Percentiles rank a stretch among this genome's conserved stretches.
phyloP scores from a whole-genome alignment of 345 rosid genomes.

The Salix udensis region DNA sequence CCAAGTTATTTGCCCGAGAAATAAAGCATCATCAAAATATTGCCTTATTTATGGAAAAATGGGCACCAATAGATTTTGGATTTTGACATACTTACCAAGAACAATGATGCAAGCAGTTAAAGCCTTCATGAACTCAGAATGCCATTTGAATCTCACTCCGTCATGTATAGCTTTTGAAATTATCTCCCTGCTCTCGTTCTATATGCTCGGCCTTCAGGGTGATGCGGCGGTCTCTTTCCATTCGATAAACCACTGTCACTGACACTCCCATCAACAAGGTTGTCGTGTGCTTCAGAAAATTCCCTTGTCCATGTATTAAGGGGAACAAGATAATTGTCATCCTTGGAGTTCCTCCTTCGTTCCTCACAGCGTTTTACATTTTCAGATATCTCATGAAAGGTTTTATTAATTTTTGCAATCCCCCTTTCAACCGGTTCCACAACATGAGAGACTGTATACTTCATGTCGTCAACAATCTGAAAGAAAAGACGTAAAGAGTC shows the following conservation, averaged over 20 bases:
- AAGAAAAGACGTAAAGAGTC: conserved; percentile 6
- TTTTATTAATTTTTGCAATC: conserved; percentile 77
- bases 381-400: conserved; percentile 80
- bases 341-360: conserved; percentile 65
- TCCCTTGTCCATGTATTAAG: conserved; percentile 69
- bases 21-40: background rate
- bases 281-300: conserved; percentile 74
- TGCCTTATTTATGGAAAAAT: background rate
- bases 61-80: background rate
- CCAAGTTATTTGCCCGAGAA: conserved; percentile 11
- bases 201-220: conserved; percentile 36
- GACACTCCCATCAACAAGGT: conserved; percentile 62
- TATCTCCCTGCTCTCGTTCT: conserved; percentile 40
- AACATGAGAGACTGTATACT: conserved; percentile 92
- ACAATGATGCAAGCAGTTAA: background rate
- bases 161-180: background rate
- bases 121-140: background rate
- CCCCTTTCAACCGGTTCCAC: conserved; percentile 99
- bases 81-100: conserved; percentile 13
- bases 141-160: conserved; percentile 1
- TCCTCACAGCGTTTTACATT: conserved; percentile 76
- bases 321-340: conserved; percentile 81
- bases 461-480: conserved; percentile 98
- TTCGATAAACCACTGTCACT: conserved; percentile 80
- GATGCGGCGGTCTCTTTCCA: conserved; percentile 46